phyloP scores from a whole-genome alignment of 139 green algal genomes.

The Limnomonas spitsbergensis region DNA sequence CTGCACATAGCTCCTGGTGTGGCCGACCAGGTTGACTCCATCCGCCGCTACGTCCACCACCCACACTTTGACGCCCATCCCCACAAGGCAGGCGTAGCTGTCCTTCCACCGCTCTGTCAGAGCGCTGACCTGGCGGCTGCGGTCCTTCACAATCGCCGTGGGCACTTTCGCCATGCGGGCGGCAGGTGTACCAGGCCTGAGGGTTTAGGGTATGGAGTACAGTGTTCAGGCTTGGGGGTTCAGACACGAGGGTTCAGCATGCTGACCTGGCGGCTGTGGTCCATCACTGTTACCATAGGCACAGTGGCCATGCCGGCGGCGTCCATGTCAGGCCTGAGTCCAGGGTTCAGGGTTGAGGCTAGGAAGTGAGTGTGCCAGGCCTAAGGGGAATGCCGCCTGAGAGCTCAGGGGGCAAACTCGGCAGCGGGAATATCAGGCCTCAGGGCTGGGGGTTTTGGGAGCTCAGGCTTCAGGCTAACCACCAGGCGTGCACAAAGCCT shows the following conservation, averaged over 20 bases:
- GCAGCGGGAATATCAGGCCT: no score
- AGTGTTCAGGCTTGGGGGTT: neutral
- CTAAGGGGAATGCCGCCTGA: no score
- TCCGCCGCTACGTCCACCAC: conserved; percentile 85
- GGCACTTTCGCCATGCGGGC: conserved; percentile 81
- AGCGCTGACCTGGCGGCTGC: conserved; percentile 40
- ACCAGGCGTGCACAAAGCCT: no score
- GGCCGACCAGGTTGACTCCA: conserved; percentile 63
- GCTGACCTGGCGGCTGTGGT: conserved; percentile 39
- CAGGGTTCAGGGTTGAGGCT: neutral
- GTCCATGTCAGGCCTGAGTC: conserved; percentile 71
- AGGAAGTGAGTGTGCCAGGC: no score
- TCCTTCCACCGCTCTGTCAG: conserved; percentile 66
- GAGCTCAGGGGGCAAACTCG: no score
- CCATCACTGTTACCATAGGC: conserved; percentile 21
- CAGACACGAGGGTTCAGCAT: no score
- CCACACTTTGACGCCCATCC: conserved; percentile 61
- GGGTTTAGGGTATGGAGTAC: neutral
- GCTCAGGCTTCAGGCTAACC: no score
- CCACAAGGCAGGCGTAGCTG: conserved; percentile 60
- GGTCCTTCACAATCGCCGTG: conserved; percentile 24
- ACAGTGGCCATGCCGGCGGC: conserved; percentile 85
- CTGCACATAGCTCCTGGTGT: conserved; percentile 83
- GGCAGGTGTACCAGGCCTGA: conserved; percentile 79
- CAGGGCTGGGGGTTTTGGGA: no score